Conservation (phyloP, 306 rosid species). For the Dryas alaskensis region DNA sequence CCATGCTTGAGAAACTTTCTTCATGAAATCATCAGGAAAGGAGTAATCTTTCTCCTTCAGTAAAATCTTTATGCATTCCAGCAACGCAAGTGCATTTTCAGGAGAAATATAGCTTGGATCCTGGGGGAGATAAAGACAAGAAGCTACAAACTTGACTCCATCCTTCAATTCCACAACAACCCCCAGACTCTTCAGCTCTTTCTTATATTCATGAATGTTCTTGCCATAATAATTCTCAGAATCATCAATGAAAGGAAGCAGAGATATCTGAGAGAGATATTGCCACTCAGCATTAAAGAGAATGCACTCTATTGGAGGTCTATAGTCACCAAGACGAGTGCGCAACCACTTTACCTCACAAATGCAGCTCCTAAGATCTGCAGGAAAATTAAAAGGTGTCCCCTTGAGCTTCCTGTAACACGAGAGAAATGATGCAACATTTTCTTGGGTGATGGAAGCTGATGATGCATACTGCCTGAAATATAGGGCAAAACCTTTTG, state of each 20-base stretch:
- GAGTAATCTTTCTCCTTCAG: slow-evolving; percentile 4
- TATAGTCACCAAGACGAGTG: slow-evolving; percentile 38
- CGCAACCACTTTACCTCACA: slow-evolving; percentile 49
- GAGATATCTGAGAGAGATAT: slow-evolving; percentile 42
- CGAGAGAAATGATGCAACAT: slow-evolving; percentile 44
- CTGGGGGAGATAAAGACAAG: slow-evolving; percentile 36
- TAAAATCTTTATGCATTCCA: slow-evolving; percentile 41
- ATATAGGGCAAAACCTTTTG: slow-evolving; percentile 27
- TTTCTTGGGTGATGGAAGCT: slow-evolving; percentile 29
- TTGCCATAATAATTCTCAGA: slow-evolving; percentile 39
- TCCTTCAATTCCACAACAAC: slow-evolving; percentile 44
- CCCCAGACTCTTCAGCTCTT: slow-evolving; percentile 55
- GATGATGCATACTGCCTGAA: slow-evolving; percentile 37
- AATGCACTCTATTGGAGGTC: slow-evolving; percentile 53
- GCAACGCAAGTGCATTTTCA: slow-evolving; percentile 42
- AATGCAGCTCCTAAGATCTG: slow-evolving; percentile 25
- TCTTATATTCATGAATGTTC: slow-evolving; percentile 37
- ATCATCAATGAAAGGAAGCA: slow-evolving; percentile 68
- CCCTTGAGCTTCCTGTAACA: slow-evolving; percentile 40
- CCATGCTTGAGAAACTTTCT: slow-evolving; percentile 47
- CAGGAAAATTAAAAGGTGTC: slow-evolving; percentile 25
- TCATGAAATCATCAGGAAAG: slow-evolving; percentile 30
- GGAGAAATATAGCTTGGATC: slow-evolving; percentile 38
- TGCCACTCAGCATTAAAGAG: slow-evolving; percentile 59
- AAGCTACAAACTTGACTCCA: slow-evolving; percentile 45